Conservation (phyloP, 1,284 basidiomycete genomes). For the Vanrija sp. region DNA sequence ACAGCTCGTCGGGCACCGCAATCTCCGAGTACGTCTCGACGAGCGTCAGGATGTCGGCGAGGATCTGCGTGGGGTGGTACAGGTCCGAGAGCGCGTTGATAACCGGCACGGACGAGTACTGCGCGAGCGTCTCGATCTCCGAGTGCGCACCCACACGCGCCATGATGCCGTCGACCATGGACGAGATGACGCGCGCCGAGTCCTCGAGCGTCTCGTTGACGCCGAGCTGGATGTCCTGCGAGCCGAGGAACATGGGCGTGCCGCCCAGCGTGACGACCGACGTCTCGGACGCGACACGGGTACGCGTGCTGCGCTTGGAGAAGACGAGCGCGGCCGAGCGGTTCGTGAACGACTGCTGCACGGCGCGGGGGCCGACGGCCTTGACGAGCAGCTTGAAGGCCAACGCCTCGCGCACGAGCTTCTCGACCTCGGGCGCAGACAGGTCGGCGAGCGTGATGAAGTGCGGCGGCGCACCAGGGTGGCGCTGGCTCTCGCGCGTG, state of each 20-base stretch:
- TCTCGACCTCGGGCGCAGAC: constrained; percentile 33
- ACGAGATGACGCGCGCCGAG: constrained; percentile 76
- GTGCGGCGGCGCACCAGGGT: constrained; percentile 22
- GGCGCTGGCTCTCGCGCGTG: not conserved
- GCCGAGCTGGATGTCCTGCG: constrained; percentile 89
- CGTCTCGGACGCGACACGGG: constrained; percentile 84
- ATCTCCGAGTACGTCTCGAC: constrained; percentile 58
- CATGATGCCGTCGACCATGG: constrained; percentile 97
- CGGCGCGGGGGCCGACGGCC: constrained; percentile 2
- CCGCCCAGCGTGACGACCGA: constrained; percentile 73
- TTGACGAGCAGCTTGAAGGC: constrained; percentile 39
- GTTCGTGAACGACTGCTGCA: constrained; percentile 60
- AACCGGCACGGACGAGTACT: constrained; percentile 85
- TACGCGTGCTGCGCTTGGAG: constrained; percentile 88
- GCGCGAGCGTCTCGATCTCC: constrained; percentile 88
- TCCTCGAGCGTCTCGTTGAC: constrained; percentile 89
- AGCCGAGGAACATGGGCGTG: constrained; percentile 86
- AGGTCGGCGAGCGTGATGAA: constrained; percentile 47
- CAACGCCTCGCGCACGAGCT: constrained; percentile 32
- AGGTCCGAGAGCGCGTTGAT: constrained; percentile 92
- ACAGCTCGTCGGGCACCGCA: not conserved
- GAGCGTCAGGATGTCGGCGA: constrained; percentile 88
- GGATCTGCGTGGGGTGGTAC: constrained; percentile 94
- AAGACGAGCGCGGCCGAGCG: constrained; percentile 88
- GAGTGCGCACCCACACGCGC: constrained; percentile 88